Percentiles rank a stretch among this genome's conserved stretches.
These are phyloP conservation scores for Entamoeba histolytica DNA, from an alignment of 208 protist species.

Conservation along the genomic window DNA sequence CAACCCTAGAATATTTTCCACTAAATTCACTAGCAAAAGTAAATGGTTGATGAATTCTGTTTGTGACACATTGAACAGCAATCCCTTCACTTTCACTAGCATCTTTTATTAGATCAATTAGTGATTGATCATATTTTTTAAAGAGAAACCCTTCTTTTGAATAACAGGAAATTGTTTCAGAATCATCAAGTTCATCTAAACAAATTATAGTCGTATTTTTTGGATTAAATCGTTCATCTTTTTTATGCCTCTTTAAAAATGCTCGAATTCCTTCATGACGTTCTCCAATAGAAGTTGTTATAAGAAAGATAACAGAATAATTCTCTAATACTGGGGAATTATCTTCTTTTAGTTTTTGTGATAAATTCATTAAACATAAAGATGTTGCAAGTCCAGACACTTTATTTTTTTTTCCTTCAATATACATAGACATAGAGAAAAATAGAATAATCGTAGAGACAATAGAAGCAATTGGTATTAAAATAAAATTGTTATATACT, in stretches of 20 bases:
- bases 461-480: neutral
- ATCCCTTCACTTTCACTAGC: neutral
- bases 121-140: neutral
- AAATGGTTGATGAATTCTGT: neutral
- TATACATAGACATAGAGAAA: neutral
- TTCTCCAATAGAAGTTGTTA: neutral
- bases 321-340: neutral
- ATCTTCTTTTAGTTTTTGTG: neutral
- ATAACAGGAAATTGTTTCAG: neutral
- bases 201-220: neutral
- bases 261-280: neutral
- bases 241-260: neutral
- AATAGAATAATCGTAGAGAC: neutral
- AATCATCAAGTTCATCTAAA: neutral
- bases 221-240: neutral
- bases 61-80: neutral
- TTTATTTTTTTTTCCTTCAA: neutral
- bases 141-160: neutral
- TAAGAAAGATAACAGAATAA: neutral
- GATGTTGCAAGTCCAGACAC: neutral
- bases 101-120: neutral
- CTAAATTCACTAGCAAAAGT: neutral
- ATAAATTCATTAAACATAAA: neutral
- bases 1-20: neutral
- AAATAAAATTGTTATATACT: neutral